Evolutionary conservation across 2,329 filamentous ascomycete genomes (phyloP).

Genomic region (Xylariomycetidae sp.): DNA sequence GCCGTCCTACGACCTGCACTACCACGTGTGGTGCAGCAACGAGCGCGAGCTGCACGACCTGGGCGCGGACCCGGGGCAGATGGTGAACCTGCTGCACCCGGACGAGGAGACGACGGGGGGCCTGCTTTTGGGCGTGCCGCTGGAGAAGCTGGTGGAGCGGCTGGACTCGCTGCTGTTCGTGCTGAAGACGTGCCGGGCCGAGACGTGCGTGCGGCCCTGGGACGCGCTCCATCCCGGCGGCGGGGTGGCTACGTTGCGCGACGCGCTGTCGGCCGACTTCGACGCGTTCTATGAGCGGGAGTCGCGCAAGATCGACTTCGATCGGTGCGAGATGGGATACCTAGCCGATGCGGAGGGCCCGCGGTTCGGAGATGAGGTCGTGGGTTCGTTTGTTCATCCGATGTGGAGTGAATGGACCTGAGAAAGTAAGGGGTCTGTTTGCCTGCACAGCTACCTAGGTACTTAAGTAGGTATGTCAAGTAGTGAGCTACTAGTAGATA

Average conservation of each 20-base stretch:
- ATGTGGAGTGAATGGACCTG: constrained; percentile 22
- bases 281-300: constrained; percentile 39
- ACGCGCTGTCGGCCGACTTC: constrained; percentile 37
- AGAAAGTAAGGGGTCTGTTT: background rate
- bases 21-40: constrained; percentile 48
- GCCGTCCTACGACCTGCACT: constrained; percentile 44
- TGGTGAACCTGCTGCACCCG: constrained; percentile 34
- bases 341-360: constrained; percentile 45
- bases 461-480: too few relatives aligned
- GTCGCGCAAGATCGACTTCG: constrained; percentile 37
- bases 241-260: constrained; percentile 36
- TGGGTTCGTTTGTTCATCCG: constrained; percentile 4
- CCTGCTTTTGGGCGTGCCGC: constrained; percentile 19
- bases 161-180: constrained; percentile 46
- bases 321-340: constrained; percentile 45
- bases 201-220: constrained; percentile 43
- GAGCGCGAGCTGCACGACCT: constrained; percentile 54
- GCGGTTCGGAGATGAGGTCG: constrained; percentile 17
- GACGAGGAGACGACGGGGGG: constrained; percentile 22
- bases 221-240: constrained; percentile 39
- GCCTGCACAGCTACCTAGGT: too few relatives aligned
- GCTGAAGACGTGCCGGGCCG: constrained; percentile 44
- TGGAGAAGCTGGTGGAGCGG: constrained; percentile 32
- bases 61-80: constrained; percentile 23
- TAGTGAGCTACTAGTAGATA: background rate